A percentile compares a stretch with the other conserved stretches of the same genome.
Conservation (phyloP, 805 yeast genomes). For the Spathaspora passalidarum region DNA sequence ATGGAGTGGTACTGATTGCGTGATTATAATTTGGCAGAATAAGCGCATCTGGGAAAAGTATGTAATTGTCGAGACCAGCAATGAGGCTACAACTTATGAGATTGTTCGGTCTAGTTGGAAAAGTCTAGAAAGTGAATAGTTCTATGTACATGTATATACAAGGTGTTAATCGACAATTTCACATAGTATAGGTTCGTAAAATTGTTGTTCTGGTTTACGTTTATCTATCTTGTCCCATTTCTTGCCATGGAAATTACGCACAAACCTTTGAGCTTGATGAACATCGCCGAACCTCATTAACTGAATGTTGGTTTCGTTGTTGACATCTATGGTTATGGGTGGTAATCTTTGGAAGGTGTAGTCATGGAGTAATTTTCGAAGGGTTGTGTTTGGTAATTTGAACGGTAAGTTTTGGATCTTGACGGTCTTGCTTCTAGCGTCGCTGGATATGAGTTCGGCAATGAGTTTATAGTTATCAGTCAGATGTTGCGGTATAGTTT, state of each 20-base stretch:
- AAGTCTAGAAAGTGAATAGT: constrained; percentile 16
- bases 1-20: constrained; percentile 73
- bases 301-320: constrained; percentile 22
- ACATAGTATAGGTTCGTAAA: constrained; percentile 37
- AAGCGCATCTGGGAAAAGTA: constrained; percentile 86
- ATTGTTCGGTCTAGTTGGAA: constrained; percentile 25
- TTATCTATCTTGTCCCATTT: constrained; percentile 27
- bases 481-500: background rate
- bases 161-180: constrained; percentile 25
- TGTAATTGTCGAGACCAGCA: constrained; percentile 35
- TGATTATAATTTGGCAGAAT: constrained; percentile 72
- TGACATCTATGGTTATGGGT: constrained; percentile 21
- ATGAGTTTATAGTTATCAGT: constrained; percentile 13
- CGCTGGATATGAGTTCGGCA: constrained; percentile 17
- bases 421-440: constrained; percentile 26
- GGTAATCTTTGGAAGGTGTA: constrained; percentile 36
- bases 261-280: constrained; percentile 49
- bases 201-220: constrained; percentile 20
- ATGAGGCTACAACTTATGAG: constrained; percentile 14
- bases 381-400: constrained; percentile 33
- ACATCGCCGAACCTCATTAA: constrained; percentile 44
- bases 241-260: constrained; percentile 51
- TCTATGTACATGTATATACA: background rate
- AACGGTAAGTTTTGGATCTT: constrained; percentile 47
- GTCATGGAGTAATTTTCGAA: constrained; percentile 47